A percentile compares a stretch with the other conserved stretches of the same genome.
Conservation (phyloP, 1,284 basidiomycete genomes). For the Kwoniella shivajii region DNA sequence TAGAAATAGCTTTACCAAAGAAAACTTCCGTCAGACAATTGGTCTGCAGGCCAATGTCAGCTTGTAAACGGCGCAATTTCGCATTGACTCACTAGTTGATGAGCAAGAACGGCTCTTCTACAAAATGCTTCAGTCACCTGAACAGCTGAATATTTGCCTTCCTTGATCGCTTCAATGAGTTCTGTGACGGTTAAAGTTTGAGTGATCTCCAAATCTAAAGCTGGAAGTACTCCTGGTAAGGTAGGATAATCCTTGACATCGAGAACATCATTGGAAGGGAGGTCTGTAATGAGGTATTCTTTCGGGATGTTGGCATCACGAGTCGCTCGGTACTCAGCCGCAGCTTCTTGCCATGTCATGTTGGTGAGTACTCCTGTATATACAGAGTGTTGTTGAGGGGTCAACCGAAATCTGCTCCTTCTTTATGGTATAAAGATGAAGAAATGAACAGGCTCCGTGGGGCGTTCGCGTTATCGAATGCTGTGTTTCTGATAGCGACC, state of each 20-base stretch:
- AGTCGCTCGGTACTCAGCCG: not conserved
- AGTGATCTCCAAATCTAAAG: constrained; percentile 34
- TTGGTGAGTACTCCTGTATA: not conserved
- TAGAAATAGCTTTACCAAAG: constrained; percentile 62
- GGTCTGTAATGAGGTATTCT: not conserved
- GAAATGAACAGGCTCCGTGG: too few species aligned
- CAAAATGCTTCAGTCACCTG: constrained; percentile 37
- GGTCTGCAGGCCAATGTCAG: constrained; percentile 41
- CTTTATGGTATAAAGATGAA: too few species aligned
- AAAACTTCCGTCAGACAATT: constrained; percentile 74
- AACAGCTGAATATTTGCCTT: constrained; percentile 28
- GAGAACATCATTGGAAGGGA: not conserved
- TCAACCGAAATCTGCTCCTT: too few species aligned
- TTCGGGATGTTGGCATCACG: constrained; percentile 2
- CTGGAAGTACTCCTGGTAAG: constrained; percentile 5
- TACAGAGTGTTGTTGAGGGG: not conserved
- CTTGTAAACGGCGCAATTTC: constrained; percentile 9
- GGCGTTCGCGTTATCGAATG: too few species aligned
- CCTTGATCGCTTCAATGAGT: constrained; percentile 41
- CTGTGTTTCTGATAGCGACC: too few species aligned
- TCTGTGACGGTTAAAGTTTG: constrained; percentile 38
- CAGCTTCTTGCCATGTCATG: constrained; percentile 10
- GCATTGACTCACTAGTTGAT: constrained; percentile 38
- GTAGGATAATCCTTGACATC: constrained; percentile 3
- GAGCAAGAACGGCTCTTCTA: constrained; percentile 33